Conservation (phyloP, 345 rosid genomes). For the Triadica sebifera region DNA sequence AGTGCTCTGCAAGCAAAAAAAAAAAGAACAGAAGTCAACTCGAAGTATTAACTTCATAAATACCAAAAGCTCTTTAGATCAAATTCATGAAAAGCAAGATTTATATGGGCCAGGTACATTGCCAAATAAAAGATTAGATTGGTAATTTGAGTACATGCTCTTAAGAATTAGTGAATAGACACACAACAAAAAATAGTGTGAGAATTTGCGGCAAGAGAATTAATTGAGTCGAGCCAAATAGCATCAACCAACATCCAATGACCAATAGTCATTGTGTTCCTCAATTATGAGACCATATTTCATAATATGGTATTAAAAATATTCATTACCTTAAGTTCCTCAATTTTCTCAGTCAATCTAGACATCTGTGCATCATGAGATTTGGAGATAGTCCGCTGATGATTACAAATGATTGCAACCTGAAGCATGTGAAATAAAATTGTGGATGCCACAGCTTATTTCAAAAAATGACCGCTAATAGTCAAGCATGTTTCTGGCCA, state of each 20-base stretch:
- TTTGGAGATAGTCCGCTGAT: constrained; percentile 89
- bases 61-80: background rate
- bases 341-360: constrained; percentile 67
- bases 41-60: constrained; percentile 3
- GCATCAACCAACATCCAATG: background rate
- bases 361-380: constrained; percentile 77
- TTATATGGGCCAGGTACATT: background rate
- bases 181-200: background rate
- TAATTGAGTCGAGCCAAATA: background rate
- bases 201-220: background rate
- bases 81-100: background rate
- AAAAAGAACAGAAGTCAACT: constrained; percentile 18
- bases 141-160: background rate
- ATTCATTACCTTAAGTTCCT: constrained; percentile 64
- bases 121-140: background rate
- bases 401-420: constrained; percentile 99
- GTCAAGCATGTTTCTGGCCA: background rate
- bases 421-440: constrained; percentile 32
- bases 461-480: background rate
- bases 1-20: constrained; percentile 41
- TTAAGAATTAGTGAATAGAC: background rate
- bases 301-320: background rate
- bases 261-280: background rate
- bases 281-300: background rate
- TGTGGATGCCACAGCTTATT: background rate